These are phyloP conservation scores for Apiospora marii DNA, from an alignment of 2,329 filamentous ascomycete species.

Conservation along the genomic window DNA sequence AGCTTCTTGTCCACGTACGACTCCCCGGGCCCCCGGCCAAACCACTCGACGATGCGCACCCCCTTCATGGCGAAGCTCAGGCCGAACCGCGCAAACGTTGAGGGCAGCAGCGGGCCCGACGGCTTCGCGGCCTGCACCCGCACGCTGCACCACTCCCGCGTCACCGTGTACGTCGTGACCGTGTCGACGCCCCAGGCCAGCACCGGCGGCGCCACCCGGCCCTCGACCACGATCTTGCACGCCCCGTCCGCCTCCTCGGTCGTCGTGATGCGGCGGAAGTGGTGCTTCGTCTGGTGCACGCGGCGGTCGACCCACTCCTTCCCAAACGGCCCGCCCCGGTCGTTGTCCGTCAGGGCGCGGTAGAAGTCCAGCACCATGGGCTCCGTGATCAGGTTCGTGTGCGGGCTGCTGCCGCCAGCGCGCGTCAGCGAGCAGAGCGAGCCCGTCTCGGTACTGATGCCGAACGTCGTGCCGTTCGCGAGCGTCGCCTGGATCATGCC, in stretches of 20 bases:
- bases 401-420: conserved; percentile 30
- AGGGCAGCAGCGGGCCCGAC: conserved; percentile 56
- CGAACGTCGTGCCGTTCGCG: conserved; percentile 48
- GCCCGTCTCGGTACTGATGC: conserved; percentile 53
- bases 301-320: conserved; percentile 62
- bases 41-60: conserved; percentile 62
- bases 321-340: conserved; percentile 62
- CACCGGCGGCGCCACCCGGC: conserved; percentile 67
- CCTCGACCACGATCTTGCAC: conserved; percentile 54
- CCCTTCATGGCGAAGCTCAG: conserved; percentile 56
- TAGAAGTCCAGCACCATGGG: conserved; percentile 63
- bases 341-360: conserved; percentile 73
- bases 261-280: conserved; percentile 46
- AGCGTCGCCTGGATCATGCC: conserved; percentile 46
- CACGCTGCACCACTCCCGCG: conserved; percentile 55
- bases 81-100: conserved; percentile 69
- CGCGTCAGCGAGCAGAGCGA: conserved; percentile 52
- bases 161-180: conserved; percentile 63
- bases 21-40: conserved; percentile 72
- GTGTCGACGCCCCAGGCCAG: conserved; percentile 66
- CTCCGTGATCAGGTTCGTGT: conserved; percentile 52
- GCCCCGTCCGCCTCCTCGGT: conserved; percentile 40
- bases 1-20: conserved; percentile 72
- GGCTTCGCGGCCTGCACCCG: conserved; percentile 57
- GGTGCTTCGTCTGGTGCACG: conserved; percentile 54